Percentiles rank a stretch among this genome's conserved stretches.
phyloP scores from a whole-genome alignment of 352 stramenopile species.

The Globisporangium mamillatum region DNA sequence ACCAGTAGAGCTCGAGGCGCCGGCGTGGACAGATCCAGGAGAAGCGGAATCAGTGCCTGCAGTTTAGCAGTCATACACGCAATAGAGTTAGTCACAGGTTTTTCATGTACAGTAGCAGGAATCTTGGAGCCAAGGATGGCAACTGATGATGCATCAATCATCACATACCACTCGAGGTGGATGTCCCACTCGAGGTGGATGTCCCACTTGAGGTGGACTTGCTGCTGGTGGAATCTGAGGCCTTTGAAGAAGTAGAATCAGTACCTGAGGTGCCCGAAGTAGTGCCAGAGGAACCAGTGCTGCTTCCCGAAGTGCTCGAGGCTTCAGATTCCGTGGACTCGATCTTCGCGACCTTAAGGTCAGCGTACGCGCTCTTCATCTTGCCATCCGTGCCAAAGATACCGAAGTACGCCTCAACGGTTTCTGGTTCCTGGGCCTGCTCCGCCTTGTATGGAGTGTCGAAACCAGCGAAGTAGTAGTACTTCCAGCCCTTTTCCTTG shows the following conservation, averaged over 20 bases:
- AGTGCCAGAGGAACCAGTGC: slow-evolving; percentile 6
- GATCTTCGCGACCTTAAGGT: slow-evolving; percentile 49
- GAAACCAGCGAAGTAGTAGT: slow-evolving; percentile 87
- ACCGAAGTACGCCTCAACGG: slow-evolving; percentile 76
- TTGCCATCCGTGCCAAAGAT: slow-evolving; percentile 61
- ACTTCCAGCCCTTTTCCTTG: slow-evolving; percentile 66
- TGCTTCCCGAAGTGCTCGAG: slow-evolving; percentile 18
- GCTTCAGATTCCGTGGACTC: slow-evolving; percentile 28
- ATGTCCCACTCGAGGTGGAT: slow-evolving; percentile 4
- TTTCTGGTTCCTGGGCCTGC: slow-evolving; percentile 42
- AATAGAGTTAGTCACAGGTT: neutral
- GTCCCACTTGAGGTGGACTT: slow-evolving; percentile 6
- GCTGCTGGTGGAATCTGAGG: neutral
- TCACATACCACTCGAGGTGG: slow-evolving; percentile 8
- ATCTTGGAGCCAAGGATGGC: slow-evolving; percentile 5
- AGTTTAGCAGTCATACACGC: neutral
- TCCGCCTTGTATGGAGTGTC: slow-evolving; percentile 79
- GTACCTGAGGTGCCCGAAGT: slow-evolving; percentile 17
- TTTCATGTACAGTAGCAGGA: neutral
- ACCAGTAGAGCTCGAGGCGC: slow-evolving; percentile 11
- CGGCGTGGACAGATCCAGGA: slow-evolving; percentile 20
- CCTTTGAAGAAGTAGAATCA: neutral
- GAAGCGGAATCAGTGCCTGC: slow-evolving; percentile 13
- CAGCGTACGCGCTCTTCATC: slow-evolving; percentile 65
- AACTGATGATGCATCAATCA: slow-evolving; percentile 3